Evolutionary conservation across 768 basidiomycete genomes (phyloP).

Genomic region (Harrya chromipes): DNA sequence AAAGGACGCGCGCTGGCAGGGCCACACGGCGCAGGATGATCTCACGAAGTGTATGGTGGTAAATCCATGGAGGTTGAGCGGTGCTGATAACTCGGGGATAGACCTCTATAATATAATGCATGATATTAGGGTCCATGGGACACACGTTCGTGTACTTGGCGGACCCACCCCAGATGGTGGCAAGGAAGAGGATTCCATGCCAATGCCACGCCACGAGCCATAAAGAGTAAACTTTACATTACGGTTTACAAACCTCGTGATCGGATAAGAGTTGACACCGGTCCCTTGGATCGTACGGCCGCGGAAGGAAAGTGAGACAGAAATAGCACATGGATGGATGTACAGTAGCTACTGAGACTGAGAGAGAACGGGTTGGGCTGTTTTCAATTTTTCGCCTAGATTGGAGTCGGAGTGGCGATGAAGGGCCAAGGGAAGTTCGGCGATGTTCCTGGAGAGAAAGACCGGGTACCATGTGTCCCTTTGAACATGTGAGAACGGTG

Average conservation of each 20-base stretch:
- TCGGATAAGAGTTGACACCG: constrained; percentile 19
- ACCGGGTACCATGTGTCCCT: constrained; percentile 14
- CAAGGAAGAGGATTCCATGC: constrained; percentile 3
- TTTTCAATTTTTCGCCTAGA: constrained; percentile 33
- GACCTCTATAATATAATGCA: background rate
- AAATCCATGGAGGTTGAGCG: constrained; percentile 16
- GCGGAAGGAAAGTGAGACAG: constrained; percentile 23
- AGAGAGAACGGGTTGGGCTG: no score
- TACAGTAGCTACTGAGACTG: no score
- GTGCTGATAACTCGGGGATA: constrained; percentile 24
- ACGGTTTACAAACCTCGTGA: constrained; percentile 15
- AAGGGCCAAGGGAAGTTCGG: constrained; percentile 1
- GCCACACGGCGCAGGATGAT: constrained; percentile 6
- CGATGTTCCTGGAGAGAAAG: constrained; percentile 19
- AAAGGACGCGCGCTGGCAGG: background rate
- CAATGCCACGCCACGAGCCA: constrained; percentile 21
- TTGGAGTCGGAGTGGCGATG: constrained; percentile 27
- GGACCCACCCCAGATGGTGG: background rate
- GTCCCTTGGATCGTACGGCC: constrained; percentile 31
- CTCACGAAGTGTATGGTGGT: constrained; percentile 19
- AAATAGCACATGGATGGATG: constrained; percentile 4
- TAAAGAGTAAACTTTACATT: constrained; percentile 24
- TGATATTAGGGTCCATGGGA: constrained; percentile 1
- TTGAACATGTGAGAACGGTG: constrained; percentile 14
- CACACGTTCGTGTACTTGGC: constrained; percentile 4